These are phyloP conservation scores for Erythrobasidium hasegawianum DNA, from an alignment of 1,284 basidiomycete species.

Conservation along the genomic window DNA sequence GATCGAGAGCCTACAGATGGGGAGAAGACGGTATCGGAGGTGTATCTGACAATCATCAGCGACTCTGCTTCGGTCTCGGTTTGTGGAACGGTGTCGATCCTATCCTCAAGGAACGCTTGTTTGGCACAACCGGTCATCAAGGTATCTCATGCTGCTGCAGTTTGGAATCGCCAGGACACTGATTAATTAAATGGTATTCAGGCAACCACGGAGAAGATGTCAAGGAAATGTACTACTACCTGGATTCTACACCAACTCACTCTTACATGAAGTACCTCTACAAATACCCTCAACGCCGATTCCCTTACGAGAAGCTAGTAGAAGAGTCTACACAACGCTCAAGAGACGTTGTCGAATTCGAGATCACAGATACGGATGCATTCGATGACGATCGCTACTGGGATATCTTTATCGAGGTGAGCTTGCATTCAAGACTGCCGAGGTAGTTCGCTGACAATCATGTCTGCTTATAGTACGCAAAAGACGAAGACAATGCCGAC, in stretches of 20 bases:
- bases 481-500: conserved; percentile 87
- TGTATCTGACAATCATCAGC: conserved; percentile 92
- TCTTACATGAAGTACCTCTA: conserved; percentile 99
- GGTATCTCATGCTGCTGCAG: conserved; percentile 49
- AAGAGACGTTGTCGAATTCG: conserved; percentile 84
- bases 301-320: conserved; percentile 90
- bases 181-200: conserved; percentile 32
- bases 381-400: conserved; percentile 95
- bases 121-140: conserved; percentile 89
- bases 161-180: no score
- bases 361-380: conserved; percentile 84
- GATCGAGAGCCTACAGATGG: conserved; percentile 94
- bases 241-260: conserved; percentile 96
- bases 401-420: conserved; percentile 92
- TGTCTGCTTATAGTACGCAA: conserved; percentile 70
- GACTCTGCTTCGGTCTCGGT: conserved; percentile 81
- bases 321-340: conserved; percentile 75
- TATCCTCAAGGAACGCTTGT: conserved; percentile 93
- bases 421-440: no score
- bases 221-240: conserved; percentile 97
- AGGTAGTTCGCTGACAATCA: neutral
- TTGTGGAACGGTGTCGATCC: conserved; percentile 94
- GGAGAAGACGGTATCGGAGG: conserved; percentile 97
- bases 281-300: conserved; percentile 91
- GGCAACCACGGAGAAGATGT: conserved; percentile 99